A percentile compares a stretch with the other conserved stretches of the same genome.
Conservation (phyloP, 2,329 filamentous ascomycete species). For the Monosporascus sp. region DNA sequence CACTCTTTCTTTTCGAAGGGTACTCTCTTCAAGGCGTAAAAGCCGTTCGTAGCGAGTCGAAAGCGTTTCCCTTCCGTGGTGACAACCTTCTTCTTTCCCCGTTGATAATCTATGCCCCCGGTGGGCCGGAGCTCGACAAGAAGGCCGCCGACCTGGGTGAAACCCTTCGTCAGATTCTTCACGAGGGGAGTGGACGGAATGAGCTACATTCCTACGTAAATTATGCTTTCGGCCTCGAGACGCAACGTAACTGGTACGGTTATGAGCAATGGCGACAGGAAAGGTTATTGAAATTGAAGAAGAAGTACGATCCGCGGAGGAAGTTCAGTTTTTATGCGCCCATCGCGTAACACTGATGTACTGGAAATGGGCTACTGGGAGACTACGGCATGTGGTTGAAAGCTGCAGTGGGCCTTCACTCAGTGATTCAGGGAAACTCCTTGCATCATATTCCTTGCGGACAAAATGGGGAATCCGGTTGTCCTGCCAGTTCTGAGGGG, state of each 20-base stretch:
- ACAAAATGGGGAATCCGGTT: too few species aligned
- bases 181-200: slow-evolving; percentile 12
- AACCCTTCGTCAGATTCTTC: slow-evolving; percentile 18
- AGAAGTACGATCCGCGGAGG: slow-evolving; percentile 27
- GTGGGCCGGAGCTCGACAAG: slow-evolving; percentile 15
- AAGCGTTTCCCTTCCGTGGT: slow-evolving; percentile 13
- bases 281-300: slow-evolving; percentile 29
- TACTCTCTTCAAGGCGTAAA: slow-evolving; percentile 13
- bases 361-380: too few species aligned
- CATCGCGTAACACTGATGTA: slow-evolving; percentile 7
- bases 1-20: slow-evolving; percentile 17
- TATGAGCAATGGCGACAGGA: slow-evolving; percentile 33
- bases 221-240: slow-evolving; percentile 29
- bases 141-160: slow-evolving; percentile 23
- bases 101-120: slow-evolving; percentile 25
- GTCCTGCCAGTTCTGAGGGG: too few species aligned
- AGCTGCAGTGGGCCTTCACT: too few species aligned
- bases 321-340: slow-evolving; percentile 27
- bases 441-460: too few species aligned
- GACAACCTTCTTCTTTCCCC: slow-evolving; percentile 13
- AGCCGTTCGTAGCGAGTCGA: slow-evolving; percentile 7
- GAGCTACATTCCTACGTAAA: slow-evolving; percentile 28
- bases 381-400: too few species aligned
- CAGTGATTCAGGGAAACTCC: too few species aligned
- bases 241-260: slow-evolving; percentile 27